phyloP scores from a whole-genome alignment of 371 early-diverging fungal genomes.

The Mortierella sp. region DNA sequence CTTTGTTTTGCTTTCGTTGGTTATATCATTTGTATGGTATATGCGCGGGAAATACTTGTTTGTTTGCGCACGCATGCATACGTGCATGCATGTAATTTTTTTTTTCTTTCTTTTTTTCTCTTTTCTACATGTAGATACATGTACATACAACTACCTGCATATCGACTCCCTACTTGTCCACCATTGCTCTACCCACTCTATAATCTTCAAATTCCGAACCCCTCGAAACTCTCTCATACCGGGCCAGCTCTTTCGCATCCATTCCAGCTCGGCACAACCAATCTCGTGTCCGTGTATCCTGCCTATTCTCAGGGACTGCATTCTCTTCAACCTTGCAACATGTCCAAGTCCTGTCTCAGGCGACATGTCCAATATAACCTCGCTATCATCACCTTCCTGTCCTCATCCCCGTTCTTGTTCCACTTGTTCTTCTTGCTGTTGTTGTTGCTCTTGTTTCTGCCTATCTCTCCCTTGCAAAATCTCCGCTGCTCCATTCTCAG shows the following conservation, averaged over 20 bases:
- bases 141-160: no score
- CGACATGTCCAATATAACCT: slow-evolving; percentile 20
- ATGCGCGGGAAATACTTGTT: neutral
- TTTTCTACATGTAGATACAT: no score
- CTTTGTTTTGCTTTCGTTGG: no score
- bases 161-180: neutral
- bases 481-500: slow-evolving; percentile 3
- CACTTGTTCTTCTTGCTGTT: neutral
- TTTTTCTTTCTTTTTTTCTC: no score
- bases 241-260: slow-evolving; percentile 24
- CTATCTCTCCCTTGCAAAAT: neutral
- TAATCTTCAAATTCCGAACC: slow-evolving; percentile 9
- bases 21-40: no score
- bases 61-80: neutral
- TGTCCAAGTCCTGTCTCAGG: slow-evolving; percentile 11
- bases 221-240: neutral
- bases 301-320: slow-evolving; percentile 1
- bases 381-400: neutral
- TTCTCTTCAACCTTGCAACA: neutral
- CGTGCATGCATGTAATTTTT: no score
- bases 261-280: slow-evolving; percentile 12
- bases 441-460: neutral
- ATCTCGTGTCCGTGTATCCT: slow-evolving; percentile 9
- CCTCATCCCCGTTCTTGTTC: neutral
- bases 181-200: slow-evolving; percentile 2